Percentiles rank a stretch among this genome's conserved stretches.
phyloP scores from a whole-genome alignment of 768 basidiomycete genomes.

The Sporobolomyces pararoseus region DNA sequence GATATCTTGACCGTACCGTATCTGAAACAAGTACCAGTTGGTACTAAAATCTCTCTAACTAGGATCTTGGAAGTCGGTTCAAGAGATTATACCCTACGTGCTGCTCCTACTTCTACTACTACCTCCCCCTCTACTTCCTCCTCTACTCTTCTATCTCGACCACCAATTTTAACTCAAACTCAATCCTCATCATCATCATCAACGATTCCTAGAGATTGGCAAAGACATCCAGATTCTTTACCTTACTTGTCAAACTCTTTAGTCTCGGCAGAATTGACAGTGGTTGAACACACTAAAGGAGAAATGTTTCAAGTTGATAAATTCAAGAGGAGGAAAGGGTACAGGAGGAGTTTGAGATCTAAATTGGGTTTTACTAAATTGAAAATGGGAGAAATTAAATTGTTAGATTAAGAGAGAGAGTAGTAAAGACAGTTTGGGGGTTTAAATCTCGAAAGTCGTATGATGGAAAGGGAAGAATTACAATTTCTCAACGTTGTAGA shows the following conservation, averaged over 20 bases:
- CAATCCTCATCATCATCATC: background rate
- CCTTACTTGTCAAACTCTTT: constrained; percentile 64
- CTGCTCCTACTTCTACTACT: constrained; percentile 10
- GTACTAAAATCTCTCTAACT: constrained; percentile 74
- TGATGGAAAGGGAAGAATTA: too few species aligned
- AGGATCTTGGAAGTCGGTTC: constrained; percentile 92
- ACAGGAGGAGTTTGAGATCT: constrained; percentile 85
- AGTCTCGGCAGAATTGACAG: constrained; percentile 77
- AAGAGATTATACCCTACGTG: constrained; percentile 82
- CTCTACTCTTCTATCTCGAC: background rate
- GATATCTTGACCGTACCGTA: constrained; percentile 92
- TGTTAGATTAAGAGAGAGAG: constrained; percentile 47
- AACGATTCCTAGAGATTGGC: constrained; percentile 37
- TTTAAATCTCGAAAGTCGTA: too few species aligned
- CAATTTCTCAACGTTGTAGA: too few species aligned
- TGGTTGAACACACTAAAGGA: constrained; percentile 96
- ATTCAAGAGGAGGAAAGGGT: constrained; percentile 98
- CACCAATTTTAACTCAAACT: background rate
- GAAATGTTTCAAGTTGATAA: constrained; percentile 87
- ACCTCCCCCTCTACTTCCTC: background rate
- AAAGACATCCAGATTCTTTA: constrained; percentile 54
- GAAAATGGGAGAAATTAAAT: constrained; percentile 74
- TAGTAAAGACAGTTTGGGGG: background rate
- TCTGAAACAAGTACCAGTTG: constrained; percentile 77
- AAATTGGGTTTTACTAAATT: constrained; percentile 96